A percentile compares a stretch with the other conserved stretches of the same genome.
phyloP scores from a whole-genome alignment of 129 eudicot species.

The Chrysanthemum lavandulifolium region DNA sequence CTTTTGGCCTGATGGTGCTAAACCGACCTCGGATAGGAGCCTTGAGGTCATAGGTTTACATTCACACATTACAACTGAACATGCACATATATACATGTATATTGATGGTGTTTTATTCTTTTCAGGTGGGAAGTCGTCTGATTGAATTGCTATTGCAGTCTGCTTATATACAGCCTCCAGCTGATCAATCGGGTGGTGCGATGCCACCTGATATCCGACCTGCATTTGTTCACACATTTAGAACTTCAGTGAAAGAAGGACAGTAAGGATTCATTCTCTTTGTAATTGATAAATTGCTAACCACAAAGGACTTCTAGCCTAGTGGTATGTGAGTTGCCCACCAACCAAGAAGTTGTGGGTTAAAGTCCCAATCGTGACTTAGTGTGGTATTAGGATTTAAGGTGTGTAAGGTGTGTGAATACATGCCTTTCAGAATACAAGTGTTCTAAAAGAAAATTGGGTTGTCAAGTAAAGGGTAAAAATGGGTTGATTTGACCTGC shows the following conservation, averaged over 20 bases:
- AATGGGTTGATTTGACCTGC: not conserved
- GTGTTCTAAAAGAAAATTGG: no score
- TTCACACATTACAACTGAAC: conserved; percentile 18
- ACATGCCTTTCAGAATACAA: no score
- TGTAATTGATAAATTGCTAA: conserved; percentile 11
- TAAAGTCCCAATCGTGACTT: no score
- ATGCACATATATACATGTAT: conserved; percentile 9
- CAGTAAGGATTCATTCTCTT: conserved; percentile 37
- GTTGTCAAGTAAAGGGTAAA: not conserved
- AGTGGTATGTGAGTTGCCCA: no score
- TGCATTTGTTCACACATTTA: conserved; percentile 71
- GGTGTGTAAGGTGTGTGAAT: no score
- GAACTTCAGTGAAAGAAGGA: conserved; percentile 44
- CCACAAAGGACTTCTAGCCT: no score
- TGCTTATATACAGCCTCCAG: conserved; percentile 81
- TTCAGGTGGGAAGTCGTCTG: conserved; percentile 87
- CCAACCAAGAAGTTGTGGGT: no score
- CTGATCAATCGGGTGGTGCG: conserved; percentile 63
- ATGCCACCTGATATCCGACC: conserved; percentile 84
- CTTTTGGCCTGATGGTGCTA: conserved; percentile 13
- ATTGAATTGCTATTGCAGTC: conserved; percentile 75
- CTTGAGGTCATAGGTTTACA: conserved; percentile 33
- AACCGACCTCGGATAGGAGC: not conserved
- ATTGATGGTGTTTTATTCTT: conserved; percentile 10
- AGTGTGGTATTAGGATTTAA: no score